A percentile compares a stretch with the other conserved stretches of the same genome.
phyloP scores from a whole-genome alignment of 2,329 filamentous ascomycete genomes.

The Fusarium drepaniforme region DNA sequence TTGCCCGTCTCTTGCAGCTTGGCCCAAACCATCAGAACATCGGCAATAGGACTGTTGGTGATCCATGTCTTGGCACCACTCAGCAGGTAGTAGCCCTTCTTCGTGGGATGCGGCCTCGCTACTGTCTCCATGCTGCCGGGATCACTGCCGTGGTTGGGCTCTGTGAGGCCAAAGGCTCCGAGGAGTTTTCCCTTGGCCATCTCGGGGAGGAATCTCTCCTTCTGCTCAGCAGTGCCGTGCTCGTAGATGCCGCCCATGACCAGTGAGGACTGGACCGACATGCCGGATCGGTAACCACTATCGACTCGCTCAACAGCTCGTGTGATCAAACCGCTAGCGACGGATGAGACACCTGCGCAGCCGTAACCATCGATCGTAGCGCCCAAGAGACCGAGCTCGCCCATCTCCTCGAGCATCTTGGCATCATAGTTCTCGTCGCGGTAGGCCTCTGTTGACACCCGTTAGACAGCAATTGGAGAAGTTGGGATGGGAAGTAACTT shows the following conservation, averaged over 20 bases:
- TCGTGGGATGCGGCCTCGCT: constrained; percentile 86
- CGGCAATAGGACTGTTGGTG: constrained; percentile 91
- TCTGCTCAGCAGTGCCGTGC: constrained; percentile 88
- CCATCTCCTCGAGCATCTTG: constrained; percentile 91
- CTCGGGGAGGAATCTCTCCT: constrained; percentile 83
- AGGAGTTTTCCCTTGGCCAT: constrained; percentile 87
- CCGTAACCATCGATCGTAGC: constrained; percentile 89
- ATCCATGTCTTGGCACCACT: constrained; percentile 95
- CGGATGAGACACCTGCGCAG: constrained; percentile 88
- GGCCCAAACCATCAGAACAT: constrained; percentile 90
- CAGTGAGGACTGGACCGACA: constrained; percentile 94
- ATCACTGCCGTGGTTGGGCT: constrained; percentile 93
- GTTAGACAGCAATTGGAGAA: constrained; percentile 19
- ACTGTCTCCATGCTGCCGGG: constrained; percentile 91
- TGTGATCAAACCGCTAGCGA: constrained; percentile 90
- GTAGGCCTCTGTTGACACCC: constrained; percentile 74
- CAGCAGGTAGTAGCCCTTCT: constrained; percentile 83
- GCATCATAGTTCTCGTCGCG: constrained; percentile 87
- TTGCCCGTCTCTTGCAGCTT: constrained; percentile 92
- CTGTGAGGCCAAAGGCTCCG: constrained; percentile 90
- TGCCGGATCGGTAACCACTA: constrained; percentile 90
- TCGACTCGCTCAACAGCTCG: constrained; percentile 92
- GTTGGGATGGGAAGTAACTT: constrained; percentile 38
- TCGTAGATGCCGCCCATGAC: constrained; percentile 94
- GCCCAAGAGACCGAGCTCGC: constrained; percentile 88